Base-by-base conservation (phyloP, 805 yeast species). In the Candida piceae region DNA sequence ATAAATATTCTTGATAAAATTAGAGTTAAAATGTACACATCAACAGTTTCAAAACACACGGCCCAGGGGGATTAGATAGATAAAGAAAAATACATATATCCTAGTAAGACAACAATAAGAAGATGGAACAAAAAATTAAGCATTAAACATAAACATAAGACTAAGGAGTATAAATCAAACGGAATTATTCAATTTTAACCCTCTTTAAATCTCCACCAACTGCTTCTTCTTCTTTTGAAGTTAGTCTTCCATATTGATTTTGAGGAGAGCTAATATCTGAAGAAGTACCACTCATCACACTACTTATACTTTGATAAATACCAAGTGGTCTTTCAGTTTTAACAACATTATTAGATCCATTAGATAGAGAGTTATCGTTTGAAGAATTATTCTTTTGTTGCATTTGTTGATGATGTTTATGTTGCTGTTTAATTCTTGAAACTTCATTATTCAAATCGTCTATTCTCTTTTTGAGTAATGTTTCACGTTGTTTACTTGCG, bases 401-500 rank as follows among this genome's bases (percentile, higher is more conserved):
- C 21, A 31, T 30, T 4, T 36, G 33, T 29, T 33, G 39, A 10
- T 35, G 40, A 6, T 43, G 39, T n/a, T 19, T 42, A 45, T 33
- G 5, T 10, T 26, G 29, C 13, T 13, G 16, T 15, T 26, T 26
- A 24, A 35, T 25, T 31, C 32, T 38, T 38, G 39, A 18, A 40
- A 16, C 18, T 35, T 33, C 28, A 11, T 44, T 50, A 5, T 45
- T 49, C 32, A 58, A 41, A 39, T 72, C 78, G 40, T 73, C 78
- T 34, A 74, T 59, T 32, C 78, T 50, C 44, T 67, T 69, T 43
- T 69, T 64, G 63, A 73, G 62, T 12, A 74, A 58, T 26, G 50
- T 53, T 46, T 73, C 78, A 37, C 78, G 59, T 38, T 70, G 64
- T 42, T 76, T 67, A 0, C 76, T 70, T 5, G 78, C 79, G 40